These are phyloP conservation scores for Neoboletus subvelutipes DNA, from an alignment of 768 basidiomycete genomes.

Conservation along the genomic window DNA sequence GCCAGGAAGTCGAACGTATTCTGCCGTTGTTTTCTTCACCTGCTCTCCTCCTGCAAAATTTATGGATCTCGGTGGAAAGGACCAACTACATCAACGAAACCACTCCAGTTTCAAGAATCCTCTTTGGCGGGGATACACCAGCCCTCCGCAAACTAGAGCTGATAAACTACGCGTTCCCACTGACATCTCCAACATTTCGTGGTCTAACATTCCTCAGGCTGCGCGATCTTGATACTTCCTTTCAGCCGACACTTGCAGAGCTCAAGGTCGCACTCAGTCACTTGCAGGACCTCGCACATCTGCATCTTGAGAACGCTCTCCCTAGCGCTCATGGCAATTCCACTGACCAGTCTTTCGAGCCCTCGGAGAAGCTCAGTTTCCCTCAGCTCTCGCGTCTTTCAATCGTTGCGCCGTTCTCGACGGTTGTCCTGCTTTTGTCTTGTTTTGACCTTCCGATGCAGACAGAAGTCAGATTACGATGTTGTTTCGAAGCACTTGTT, in stretches of 20 bases:
- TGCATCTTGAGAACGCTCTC: slow-evolving; percentile 39
- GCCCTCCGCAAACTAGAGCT: slow-evolving; percentile 39
- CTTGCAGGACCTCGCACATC: slow-evolving; percentile 34
- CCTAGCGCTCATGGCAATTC: slow-evolving; percentile 17
- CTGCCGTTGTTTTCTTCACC: slow-evolving; percentile 22
- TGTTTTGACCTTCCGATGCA: slow-evolving; percentile 8
- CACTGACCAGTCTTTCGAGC: not conserved
- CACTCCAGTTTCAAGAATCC: slow-evolving; percentile 25
- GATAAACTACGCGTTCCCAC: slow-evolving; percentile 33
- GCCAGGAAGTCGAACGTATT: slow-evolving; percentile 25
- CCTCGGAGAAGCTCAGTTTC: slow-evolving; percentile 4
- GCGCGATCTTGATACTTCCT: slow-evolving; percentile 23
- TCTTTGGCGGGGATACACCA: slow-evolving; percentile 35
- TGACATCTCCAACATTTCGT: slow-evolving; percentile 36
- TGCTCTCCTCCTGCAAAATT: slow-evolving; percentile 35
- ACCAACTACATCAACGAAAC: slow-evolving; percentile 17
- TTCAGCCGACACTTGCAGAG: slow-evolving; percentile 32
- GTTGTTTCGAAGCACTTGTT: slow-evolving; percentile 4
- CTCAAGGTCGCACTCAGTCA: slow-evolving; percentile 34
- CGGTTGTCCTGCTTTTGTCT: slow-evolving; percentile 15
- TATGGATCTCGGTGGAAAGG: slow-evolving; percentile 24
- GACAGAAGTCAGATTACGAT: slow-evolving; percentile 20
- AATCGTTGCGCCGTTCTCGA: slow-evolving; percentile 19
- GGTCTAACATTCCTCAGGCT: slow-evolving; percentile 40
- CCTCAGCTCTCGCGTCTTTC: slow-evolving; percentile 16